Evolutionary conservation across 31 red algal species (phyloP), one percentile per base, ranked within the genome.

Genomic region (Bonnemaisonia californica): DNA sequence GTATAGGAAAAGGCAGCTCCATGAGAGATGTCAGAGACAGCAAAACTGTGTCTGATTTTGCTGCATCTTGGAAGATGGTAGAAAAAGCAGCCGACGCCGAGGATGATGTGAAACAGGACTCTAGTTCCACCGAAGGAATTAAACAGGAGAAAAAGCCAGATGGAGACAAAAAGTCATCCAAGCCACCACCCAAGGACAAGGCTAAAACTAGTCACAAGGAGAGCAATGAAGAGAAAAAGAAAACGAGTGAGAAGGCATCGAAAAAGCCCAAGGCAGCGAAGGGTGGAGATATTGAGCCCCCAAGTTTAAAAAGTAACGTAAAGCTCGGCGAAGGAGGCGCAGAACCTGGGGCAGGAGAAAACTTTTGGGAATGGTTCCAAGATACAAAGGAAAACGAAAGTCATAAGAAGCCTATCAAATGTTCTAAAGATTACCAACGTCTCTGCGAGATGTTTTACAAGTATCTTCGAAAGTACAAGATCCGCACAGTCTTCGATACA

Each of bases 341-440:
- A 5, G 74, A 89, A 19, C 79, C 85, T 1, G 92, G 92, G 38
- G 80, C 80, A 1, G 85, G 86, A 2, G 85, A 94, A 36, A 94
- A 89, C 75, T 94, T 94, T 69, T 94, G 92, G 92, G 41, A 94
- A 79, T 94, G 92, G 92, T 94, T 94, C 63, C 92, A 94, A 74
- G 85, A 94, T 34, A 89, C 72, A n/a, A 94, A 94, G 56, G 81
- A 81, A 3, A 79, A 34, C 18, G 92, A 89, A 40, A 85, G 70
- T 30, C 74, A 75, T 26, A 61, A 57, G 19, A 54, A 34, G 7
- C 31, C 70, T 3, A 31, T 94, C 24, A 57, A 65, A 4, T 94
- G 92, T 64, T 74, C 92, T 36, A 57, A 83, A 1, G 81, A 89
- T 19, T 41, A 37, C 5, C 41, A 94, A 45, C 78, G 92, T 9